Percentiles rank a stretch among this genome's conserved stretches.
Evolutionary conservation across 768 basidiomycete species (phyloP).

Genomic region (Suillus decipiens): DNA sequence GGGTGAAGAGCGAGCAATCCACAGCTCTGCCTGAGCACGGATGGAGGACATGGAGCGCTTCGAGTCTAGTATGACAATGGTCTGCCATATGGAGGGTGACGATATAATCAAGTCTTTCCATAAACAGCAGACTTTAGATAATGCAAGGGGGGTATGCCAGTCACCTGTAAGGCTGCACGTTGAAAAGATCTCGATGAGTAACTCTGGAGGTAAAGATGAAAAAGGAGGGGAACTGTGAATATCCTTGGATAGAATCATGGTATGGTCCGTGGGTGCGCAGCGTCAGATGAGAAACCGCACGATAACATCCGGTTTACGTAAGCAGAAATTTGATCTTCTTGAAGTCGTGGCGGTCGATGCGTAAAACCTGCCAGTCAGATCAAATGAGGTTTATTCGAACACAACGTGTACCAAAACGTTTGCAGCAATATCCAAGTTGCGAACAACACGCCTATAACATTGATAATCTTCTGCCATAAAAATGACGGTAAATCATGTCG

Average conservation of each 20-base stretch:
- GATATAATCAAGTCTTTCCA: constrained; percentile 59
- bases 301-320: not conserved
- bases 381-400: no score
- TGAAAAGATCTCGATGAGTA: constrained; percentile 63
- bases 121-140: constrained; percentile 55
- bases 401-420: not conserved
- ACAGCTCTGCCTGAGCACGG: constrained; percentile 51
- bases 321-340: not conserved
- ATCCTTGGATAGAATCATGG: constrained; percentile 6
- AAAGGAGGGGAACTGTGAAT: constrained; percentile 16
- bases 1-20: constrained; percentile 53
- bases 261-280: not conserved
- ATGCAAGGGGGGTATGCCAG: constrained; percentile 47
- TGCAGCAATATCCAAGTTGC: not conserved
- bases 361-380: constrained; percentile 1
- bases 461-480: not conserved
- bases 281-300: not conserved
- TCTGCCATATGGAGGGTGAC: constrained; percentile 64
- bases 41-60: constrained; percentile 37
- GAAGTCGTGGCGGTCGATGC: not conserved
- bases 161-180: constrained; percentile 41
- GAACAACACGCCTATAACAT: not conserved
- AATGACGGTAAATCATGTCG: not conserved
- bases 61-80: constrained; percentile 51
- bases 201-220: constrained; percentile 52